These are phyloP conservation scores for Fusarium euwallaceae DNA, from an alignment of 2,329 filamentous ascomycete species.

Conservation along the genomic window DNA sequence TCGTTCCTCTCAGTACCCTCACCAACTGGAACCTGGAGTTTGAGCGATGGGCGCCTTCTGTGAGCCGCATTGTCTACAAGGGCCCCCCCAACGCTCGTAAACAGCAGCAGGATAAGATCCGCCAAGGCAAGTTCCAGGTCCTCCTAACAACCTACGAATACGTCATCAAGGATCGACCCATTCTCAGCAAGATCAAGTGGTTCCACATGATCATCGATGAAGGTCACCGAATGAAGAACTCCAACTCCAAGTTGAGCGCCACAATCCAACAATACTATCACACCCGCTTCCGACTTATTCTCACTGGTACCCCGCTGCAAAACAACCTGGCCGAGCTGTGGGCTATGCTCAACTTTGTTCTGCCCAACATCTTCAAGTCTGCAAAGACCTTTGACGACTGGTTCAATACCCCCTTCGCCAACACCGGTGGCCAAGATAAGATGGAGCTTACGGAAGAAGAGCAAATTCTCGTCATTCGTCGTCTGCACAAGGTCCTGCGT, in stretches of 20 bases:
- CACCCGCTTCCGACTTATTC: constrained; percentile 94
- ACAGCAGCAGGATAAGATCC: constrained; percentile 91
- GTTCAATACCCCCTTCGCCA: constrained; percentile 99
- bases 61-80: constrained; percentile 94
- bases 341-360: constrained; percentile 98
- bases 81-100: constrained; percentile 91
- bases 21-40: constrained; percentile 99
- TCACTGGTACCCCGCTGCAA: constrained; percentile 96
- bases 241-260: constrained; percentile 93
- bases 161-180: constrained; percentile 97
- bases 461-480: constrained; percentile 96
- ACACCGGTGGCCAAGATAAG: constrained; percentile 97
- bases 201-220: constrained; percentile 99
- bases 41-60: constrained; percentile 96
- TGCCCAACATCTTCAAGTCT: constrained; percentile 99
- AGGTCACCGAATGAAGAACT: constrained; percentile 99
- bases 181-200: constrained; percentile 99
- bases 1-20: constrained; percentile 94
- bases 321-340: constrained; percentile 97
- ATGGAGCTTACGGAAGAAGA: constrained; percentile 99
- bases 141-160: constrained; percentile 98
- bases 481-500: constrained; percentile 96
- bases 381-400: constrained; percentile 99
- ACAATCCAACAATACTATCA: constrained; percentile 96
- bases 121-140: constrained; percentile 95